Conservation (phyloP, 2,329 filamentous ascomycete genomes). For the Ceratocystiopsis minuta region DNA sequence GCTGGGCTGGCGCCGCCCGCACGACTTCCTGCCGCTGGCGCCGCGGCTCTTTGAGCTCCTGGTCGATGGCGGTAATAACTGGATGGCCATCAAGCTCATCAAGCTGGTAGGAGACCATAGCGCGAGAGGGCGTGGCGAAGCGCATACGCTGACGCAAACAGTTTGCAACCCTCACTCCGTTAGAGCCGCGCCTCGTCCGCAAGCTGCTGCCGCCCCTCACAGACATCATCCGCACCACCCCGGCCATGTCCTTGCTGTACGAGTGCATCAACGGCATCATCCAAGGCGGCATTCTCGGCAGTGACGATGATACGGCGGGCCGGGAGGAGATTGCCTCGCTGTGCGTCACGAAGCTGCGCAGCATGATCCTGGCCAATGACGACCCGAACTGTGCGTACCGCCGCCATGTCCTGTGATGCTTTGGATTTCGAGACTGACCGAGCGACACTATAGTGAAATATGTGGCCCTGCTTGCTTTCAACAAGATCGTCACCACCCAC, state of each 20-base stretch:
- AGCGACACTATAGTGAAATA: conserved; percentile 59
- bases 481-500: conserved; percentile 81
- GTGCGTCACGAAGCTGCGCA: conserved; percentile 80
- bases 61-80: conserved; percentile 87
- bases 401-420: too few relatives aligned
- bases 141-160: conserved; percentile 17
- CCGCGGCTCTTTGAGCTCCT: conserved; percentile 83
- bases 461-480: conserved; percentile 85
- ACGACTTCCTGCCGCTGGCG: conserved; percentile 83
- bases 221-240: conserved; percentile 82
- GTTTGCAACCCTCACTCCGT: conserved; percentile 86
- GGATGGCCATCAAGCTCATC: conserved; percentile 99
- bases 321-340: conserved; percentile 82
- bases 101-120: conserved; percentile 48
- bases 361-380: conserved; percentile 88
- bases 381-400: conserved; percentile 65
- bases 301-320: conserved; percentile 54
- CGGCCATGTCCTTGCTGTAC: conserved; percentile 94
- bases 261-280: conserved; percentile 98
- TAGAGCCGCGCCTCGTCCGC: conserved; percentile 79
- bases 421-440: too few relatives aligned
- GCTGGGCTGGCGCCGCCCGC: conserved; percentile 78
- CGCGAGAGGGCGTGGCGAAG: too few relatives aligned
- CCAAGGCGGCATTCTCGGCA: conserved; percentile 81
- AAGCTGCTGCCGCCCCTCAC: conserved; percentile 84